Percentiles rank a stretch among this genome's conserved stretches.
Conservation (phyloP, 306 rosid species). For the Glycine tomentella region DNA sequence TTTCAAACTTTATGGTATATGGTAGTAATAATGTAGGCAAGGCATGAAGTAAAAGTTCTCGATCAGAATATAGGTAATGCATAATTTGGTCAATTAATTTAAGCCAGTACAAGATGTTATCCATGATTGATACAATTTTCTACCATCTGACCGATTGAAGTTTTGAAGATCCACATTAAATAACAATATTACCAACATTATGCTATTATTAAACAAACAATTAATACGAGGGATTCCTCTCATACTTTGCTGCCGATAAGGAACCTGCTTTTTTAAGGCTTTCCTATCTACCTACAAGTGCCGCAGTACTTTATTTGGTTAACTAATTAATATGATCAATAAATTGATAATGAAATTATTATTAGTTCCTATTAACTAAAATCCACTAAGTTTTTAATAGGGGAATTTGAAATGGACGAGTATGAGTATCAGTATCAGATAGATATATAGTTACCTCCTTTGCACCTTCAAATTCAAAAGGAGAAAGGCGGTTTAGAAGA, state of each 20-base stretch:
- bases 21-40: not conserved
- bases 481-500: slow-evolving; percentile 45
- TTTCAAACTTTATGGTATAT: not conserved
- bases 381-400: slow-evolving; percentile 2
- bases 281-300: not conserved
- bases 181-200: slow-evolving; percentile 25
- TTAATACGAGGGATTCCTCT: slow-evolving; percentile 2
- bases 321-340: slow-evolving; percentile 16
- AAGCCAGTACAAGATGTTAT: not conserved
- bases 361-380: slow-evolving; percentile 16
- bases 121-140: not conserved
- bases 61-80: slow-evolving; percentile 22
- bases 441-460: slow-evolving; percentile 46
- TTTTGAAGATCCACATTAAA: slow-evolving; percentile 2
- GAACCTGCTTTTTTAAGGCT: not conserved
- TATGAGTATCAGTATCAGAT: not conserved
- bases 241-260: not conserved
- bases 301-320: slow-evolving; percentile 35
- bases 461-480: slow-evolving; percentile 52
- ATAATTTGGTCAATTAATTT: slow-evolving; percentile 40
- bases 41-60: slow-evolving; percentile 25
- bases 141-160: slow-evolving; percentile 5
- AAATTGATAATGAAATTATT: not conserved
- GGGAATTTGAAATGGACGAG: slow-evolving; percentile 40
- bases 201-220: slow-evolving; percentile 28